phyloP scores from a whole-genome alignment of 1,284 basidiomycete genomes.

The Ustilago xerochloae region DNA sequence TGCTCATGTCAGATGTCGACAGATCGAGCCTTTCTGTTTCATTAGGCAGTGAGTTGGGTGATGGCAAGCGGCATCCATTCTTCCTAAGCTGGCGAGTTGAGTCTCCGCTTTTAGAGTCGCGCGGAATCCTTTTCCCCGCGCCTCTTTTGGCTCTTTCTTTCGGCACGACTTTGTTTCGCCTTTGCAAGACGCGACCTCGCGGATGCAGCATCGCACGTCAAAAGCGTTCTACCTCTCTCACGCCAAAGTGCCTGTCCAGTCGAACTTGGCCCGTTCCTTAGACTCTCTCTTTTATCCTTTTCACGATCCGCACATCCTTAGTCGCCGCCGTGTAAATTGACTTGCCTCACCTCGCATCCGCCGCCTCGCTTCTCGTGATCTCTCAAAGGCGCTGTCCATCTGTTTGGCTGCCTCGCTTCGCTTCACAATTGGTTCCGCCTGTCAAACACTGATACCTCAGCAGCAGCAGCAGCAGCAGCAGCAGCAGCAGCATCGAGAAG shows the following conservation, averaged over 20 bases:
- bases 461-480: neutral
- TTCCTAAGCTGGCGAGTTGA: neutral
- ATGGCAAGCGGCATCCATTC: neutral
- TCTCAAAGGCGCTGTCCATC: too few relatives aligned
- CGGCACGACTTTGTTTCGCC: too few relatives aligned
- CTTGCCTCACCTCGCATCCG: neutral
- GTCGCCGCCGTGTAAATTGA: neutral
- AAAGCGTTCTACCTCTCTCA: too few relatives aligned
- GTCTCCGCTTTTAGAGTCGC: neutral
- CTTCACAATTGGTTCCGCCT: neutral
- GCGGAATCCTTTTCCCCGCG: neutral
- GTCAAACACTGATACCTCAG: too few relatives aligned
- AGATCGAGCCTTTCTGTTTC: too few relatives aligned
- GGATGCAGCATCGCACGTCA: neutral
- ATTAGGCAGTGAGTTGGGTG: too few relatives aligned
- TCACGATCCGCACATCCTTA: conserved; percentile 3
- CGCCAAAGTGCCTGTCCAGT: neutral
- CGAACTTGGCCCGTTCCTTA: neutral
- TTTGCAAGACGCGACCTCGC: neutral
- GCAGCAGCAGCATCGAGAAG: neutral
- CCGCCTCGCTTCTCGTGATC: neutral
- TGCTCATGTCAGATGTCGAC: too few relatives aligned
- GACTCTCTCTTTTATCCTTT: neutral
- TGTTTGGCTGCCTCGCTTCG: conserved; percentile 1
- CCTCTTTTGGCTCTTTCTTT: neutral